These are phyloP conservation scores for Lachancea fermentati DNA, from an alignment of 805 yeast genomes.

Conservation along the genomic window DNA sequence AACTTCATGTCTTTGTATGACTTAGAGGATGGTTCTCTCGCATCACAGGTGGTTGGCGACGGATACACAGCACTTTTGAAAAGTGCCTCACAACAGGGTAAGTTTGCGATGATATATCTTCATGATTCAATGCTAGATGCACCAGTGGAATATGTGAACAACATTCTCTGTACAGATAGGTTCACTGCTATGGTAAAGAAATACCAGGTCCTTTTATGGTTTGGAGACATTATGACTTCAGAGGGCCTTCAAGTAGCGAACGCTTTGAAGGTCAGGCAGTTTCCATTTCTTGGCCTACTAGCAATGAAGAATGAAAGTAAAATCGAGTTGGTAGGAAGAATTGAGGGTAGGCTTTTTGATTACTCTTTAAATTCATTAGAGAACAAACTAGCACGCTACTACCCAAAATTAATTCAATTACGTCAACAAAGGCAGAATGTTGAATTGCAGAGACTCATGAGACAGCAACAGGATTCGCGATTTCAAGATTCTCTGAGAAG, in stretches of 20 bases:
- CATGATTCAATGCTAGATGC: slow-evolving; percentile 70
- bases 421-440: slow-evolving; percentile 59
- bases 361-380: slow-evolving; percentile 18
- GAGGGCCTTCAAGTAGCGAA: slow-evolving; percentile 83
- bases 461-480: slow-evolving; percentile 72
- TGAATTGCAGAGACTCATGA: slow-evolving; percentile 49
- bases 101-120: slow-evolving; percentile 67
- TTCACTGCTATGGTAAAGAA: slow-evolving; percentile 45
- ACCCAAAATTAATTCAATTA: slow-evolving; percentile 42
- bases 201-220: slow-evolving; percentile 69
- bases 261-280: slow-evolving; percentile 60
- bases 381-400: slow-evolving; percentile 21
- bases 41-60: slow-evolving; percentile 41
- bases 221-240: slow-evolving; percentile 73
- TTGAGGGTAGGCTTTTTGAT: slow-evolving; percentile 21
- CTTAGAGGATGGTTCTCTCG: slow-evolving; percentile 17
- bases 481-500: slow-evolving; percentile 63
- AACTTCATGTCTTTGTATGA: slow-evolving; percentile 28
- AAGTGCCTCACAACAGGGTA: slow-evolving; percentile 60
- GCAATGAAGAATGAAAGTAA: slow-evolving; percentile 51
- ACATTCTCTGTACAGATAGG: slow-evolving; percentile 46
- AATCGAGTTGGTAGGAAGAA: slow-evolving; percentile 28
- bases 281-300: slow-evolving; percentile 78
- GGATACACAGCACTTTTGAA: slow-evolving; percentile 78
- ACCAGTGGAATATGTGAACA: slow-evolving; percentile 45